Base-by-base conservation (phyloP, 768 basidiomycete species). In the Goffeauzyma gilvescens region DNA sequence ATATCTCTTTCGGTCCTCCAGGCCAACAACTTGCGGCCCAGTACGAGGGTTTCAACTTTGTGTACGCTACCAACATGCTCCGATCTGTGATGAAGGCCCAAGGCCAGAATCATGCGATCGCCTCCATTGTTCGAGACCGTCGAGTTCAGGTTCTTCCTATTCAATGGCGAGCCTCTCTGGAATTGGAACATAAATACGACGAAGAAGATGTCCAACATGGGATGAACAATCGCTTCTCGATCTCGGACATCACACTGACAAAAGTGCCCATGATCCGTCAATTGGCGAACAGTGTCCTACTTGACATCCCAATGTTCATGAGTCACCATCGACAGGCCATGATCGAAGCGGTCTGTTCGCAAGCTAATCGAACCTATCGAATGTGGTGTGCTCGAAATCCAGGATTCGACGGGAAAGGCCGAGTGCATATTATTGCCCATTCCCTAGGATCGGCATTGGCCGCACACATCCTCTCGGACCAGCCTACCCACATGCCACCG, bases 221-320 rank as follows among this genome's bases (percentile, higher is more conserved):
- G 7, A 62, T 69, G 46, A 65, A 68, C 45, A 69, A 69, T 47
- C 50, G 59, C 6, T 69, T 68, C 49, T 64, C 64, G 2, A 60
- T 69, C 37, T 53, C 58, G 28, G 66, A 69, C 44, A 66, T 69
- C 41, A 69, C 68, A 2, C 52, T 67, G 30, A 65, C 65, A 46
- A 66, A 67, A 34, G 67, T 69, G 23, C 65, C 66, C 14, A 67
- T 55, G 21, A 67, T 69, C 4, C 53, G 68, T 28, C 68, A 69
- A 41, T 49, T 69, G 25, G 67, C 65, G 22, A 69, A 69, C 42
- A 53, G 64, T 26, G 67, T 58, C 18, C 45, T 67, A 2, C 58
- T 67, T 5, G 68, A 69, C 46, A 65, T 69, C 20, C 68, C 68
- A 8, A 55, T 67, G 18, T 69, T 67, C 58, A 68, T 69, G 67